Percentiles rank a stretch among this genome's conserved stretches.
phyloP scores from a whole-genome alignment of 2,329 filamentous ascomycete genomes.

The Pestalotiopsis sp. region DNA sequence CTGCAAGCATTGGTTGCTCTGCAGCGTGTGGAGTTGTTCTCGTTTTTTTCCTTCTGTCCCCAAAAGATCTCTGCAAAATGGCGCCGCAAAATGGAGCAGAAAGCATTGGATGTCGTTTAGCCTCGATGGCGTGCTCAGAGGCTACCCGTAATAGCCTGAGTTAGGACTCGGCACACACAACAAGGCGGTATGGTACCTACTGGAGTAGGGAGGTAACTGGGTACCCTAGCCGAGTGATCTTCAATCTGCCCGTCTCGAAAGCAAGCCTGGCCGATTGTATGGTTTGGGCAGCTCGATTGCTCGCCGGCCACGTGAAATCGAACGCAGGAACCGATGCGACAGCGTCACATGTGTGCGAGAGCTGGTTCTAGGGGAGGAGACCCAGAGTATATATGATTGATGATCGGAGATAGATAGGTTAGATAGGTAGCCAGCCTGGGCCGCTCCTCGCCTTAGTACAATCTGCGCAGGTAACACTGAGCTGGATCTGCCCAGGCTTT shows the following conservation, averaged over 20 bases:
- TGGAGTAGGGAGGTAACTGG: constrained; percentile 2
- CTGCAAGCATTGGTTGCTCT: neutral
- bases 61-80: neutral
- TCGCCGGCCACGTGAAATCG: constrained; percentile 7
- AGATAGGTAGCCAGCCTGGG: too few relatives aligned
- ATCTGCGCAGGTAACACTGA: neutral
- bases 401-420: constrained; percentile 1
- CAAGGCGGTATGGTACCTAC: constrained; percentile 9
- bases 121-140: constrained; percentile 34
- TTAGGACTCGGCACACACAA: constrained; percentile 3
- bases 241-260: neutral
- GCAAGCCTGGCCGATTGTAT: neutral
- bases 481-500: neutral
- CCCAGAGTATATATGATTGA: neutral
- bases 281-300: constrained; percentile 3
- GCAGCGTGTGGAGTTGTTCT: constrained; percentile 10
- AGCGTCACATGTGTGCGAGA: constrained; percentile 4
- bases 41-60: neutral
- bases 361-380: neutral
- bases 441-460: neutral
- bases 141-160: constrained; percentile 15
- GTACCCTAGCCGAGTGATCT: constrained; percentile 7
- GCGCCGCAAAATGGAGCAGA: constrained; percentile 9
- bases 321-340: constrained; percentile 5
- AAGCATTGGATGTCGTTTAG: constrained; percentile 25